Evolutionary conservation across 2,329 filamentous ascomycete species (phyloP).

Genomic region (Trichoderma harzianum): DNA sequence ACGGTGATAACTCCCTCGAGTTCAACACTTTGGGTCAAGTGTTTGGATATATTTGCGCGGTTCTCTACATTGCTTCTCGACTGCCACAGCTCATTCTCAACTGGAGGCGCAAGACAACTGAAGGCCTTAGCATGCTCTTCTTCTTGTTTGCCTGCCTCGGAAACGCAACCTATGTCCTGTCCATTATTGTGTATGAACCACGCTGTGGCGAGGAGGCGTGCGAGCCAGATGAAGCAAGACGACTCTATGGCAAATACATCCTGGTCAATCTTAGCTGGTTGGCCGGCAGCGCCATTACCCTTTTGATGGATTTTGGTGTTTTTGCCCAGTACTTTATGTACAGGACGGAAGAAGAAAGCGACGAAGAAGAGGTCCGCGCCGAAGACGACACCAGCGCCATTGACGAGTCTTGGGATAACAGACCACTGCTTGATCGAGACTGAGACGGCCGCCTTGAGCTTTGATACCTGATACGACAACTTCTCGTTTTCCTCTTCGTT

Average conservation of each 20-base stretch:
- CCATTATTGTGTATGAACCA: slow-evolving; percentile 86
- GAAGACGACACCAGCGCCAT: slow-evolving; percentile 23
- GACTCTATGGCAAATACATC: slow-evolving; percentile 76
- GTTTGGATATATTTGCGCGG: slow-evolving; percentile 89
- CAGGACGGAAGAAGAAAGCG: slow-evolving; percentile 39
- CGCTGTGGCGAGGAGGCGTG: slow-evolving; percentile 59
- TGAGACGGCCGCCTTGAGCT: background rate
- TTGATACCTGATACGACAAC: background rate
- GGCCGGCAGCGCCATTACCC: slow-evolving; percentile 80
- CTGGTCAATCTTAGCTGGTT: slow-evolving; percentile 90
- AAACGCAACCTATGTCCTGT: slow-evolving; percentile 89
- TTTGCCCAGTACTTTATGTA: slow-evolving; percentile 94
- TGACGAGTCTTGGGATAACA: slow-evolving; percentile 38
- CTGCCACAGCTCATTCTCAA: slow-evolving; percentile 90
- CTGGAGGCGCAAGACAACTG: slow-evolving; percentile 86
- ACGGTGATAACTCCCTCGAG: slow-evolving; percentile 49
- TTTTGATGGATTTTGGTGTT: slow-evolving; percentile 79
- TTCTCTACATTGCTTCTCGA: slow-evolving; percentile 83
- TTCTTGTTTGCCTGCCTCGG: slow-evolving; percentile 96
- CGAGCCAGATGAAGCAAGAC: slow-evolving; percentile 58
- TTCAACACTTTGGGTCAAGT: slow-evolving; percentile 81
- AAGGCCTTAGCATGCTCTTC: slow-evolving; percentile 90
- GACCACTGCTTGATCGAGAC: slow-evolving; percentile 37
- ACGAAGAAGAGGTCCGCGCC: slow-evolving; percentile 27
- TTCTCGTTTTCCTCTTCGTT: background rate